These are phyloP conservation scores for Lactifluus hygrophoroides DNA, from an alignment of 768 basidiomycete genomes.

Conservation along the genomic window DNA sequence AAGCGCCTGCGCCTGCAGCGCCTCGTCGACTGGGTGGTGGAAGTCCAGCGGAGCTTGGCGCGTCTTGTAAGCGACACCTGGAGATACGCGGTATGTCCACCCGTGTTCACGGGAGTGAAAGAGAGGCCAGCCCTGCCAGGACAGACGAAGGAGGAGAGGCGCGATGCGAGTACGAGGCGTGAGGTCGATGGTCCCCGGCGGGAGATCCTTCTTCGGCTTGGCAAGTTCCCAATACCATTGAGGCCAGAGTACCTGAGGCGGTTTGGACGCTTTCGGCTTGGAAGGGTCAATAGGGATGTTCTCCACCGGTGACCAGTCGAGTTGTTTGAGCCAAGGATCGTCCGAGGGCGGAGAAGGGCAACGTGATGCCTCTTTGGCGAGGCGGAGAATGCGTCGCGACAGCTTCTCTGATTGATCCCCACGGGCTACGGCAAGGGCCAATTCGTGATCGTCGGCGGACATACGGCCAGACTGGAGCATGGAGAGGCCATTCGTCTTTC, in stretches of 20 bases:
- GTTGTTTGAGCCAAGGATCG: slow-evolving; percentile 53
- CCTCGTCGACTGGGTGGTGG: slow-evolving; percentile 52
- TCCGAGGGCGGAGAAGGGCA: slow-evolving; percentile 20
- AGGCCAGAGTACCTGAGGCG: slow-evolving; percentile 64
- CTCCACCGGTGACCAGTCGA: slow-evolving; percentile 52
- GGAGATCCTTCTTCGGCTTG: slow-evolving; percentile 56
- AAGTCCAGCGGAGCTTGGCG: slow-evolving; percentile 45
- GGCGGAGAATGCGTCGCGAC: slow-evolving; percentile 29
- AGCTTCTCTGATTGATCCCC: slow-evolving; percentile 33
- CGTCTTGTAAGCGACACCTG: slow-evolving; percentile 35
- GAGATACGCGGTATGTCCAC: slow-evolving; percentile 79
- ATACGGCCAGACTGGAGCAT: slow-evolving; percentile 38
- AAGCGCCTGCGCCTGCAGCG: slow-evolving; percentile 41
- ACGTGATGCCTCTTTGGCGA: slow-evolving; percentile 33
- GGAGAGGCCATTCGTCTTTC: slow-evolving; percentile 38
- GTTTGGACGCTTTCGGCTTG: slow-evolving; percentile 21
- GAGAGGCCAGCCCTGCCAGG: slow-evolving; percentile 83
- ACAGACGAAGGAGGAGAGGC: slow-evolving; percentile 76
- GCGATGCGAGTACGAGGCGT: slow-evolving; percentile 77
- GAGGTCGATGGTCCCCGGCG: slow-evolving; percentile 72
- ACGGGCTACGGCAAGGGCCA: slow-evolving; percentile 40
- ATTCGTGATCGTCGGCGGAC: slow-evolving; percentile 32
- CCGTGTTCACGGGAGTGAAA: slow-evolving; percentile 81
- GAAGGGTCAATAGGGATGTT: neutral
- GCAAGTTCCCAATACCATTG: slow-evolving; percentile 95